Conservation (phyloP, 1,139 yeast genomes). For the Debaryomyces coudertii region DNA sequence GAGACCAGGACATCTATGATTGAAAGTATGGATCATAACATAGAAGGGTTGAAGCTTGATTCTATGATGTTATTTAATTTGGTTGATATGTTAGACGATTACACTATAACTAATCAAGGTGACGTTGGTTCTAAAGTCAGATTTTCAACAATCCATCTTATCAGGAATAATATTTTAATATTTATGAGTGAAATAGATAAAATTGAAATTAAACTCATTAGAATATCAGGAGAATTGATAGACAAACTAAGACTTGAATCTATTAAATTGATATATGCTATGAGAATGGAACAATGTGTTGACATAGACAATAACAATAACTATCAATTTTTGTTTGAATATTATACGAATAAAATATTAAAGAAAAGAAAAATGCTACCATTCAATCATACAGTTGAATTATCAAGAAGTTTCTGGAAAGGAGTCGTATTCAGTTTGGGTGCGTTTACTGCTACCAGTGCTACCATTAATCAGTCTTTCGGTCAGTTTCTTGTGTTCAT, state of each 20-base stretch:
- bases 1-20: conserved; percentile 32
- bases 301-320: background rate
- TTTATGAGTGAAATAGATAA: conserved; percentile 16
- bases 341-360: conserved; percentile 8
- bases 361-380: conserved; percentile 12
- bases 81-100: conserved; percentile 55
- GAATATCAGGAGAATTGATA: conserved; percentile 52
- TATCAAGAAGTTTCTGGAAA: conserved; percentile 49
- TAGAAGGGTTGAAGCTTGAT: conserved; percentile 7
- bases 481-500: conserved; percentile 43
- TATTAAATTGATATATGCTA: conserved; percentile 24
- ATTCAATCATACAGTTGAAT: background rate
- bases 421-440: conserved; percentile 65
- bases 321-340: conserved; percentile 10
- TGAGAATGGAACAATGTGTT: conserved; percentile 2
- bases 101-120: conserved; percentile 69
- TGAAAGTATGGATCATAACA: conserved; percentile 17
- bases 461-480: conserved; percentile 49
- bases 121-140: conserved; percentile 82
- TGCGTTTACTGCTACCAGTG: conserved; percentile 57
- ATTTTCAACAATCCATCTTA: conserved; percentile 45
- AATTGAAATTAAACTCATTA: conserved; percentile 41
- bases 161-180: conserved; percentile 29
- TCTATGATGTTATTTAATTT: conserved; percentile 20
- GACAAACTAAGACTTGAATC: conserved; percentile 34